Evolutionary conservation across 2,329 filamentous ascomycete genomes (phyloP), one percentile per base, ranked within the genome.

Genomic region (Aspergillus quadrilineatus): DNA sequence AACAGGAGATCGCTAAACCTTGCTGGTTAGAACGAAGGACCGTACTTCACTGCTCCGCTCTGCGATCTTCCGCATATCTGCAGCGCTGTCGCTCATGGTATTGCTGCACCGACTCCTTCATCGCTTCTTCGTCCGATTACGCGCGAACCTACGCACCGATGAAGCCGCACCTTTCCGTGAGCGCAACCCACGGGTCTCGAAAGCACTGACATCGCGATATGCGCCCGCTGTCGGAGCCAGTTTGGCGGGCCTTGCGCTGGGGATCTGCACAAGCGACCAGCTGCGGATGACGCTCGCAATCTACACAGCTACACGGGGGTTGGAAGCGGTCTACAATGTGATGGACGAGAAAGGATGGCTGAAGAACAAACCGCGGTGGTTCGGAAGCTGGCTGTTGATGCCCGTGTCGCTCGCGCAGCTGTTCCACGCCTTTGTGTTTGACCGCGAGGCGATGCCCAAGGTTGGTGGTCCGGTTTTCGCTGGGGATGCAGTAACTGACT

Each of bases 171-270:
- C 90, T 0, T 97, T 97, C 74, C 84, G 92, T 12, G 79, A 82
- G 56, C 88, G 93, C 53, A 97, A 97, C 67, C 92, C 92, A 0
- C 84, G 84, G 15, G 84, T 92, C 10, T 83, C 89, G 0, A 80
- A 80, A 17, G 85, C 89, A 0, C 80, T 99, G 56, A 96, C 92
- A 0, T 96, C 91, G 1, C 82, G 83, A 8, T 89, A 92, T 69
- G 89, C 93, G 0, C 93, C 93, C 0, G 92, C 92, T 1, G 82
- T 97, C n/a, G 94, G 93, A 9, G 92, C 93, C 5, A 92, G 90
- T 65, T 74, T 97, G 47, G 91, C 93, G 0, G 93, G 93, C 3
- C 82, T 96, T 49, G 88, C 90, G 49, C 79, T 97, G 15, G 90
- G 89, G 6, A 82, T 96, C 8, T 90, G 86, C 80, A 93, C 69